Base-by-base conservation (phyloP, 208 protist genomes). In the Borovskyia barvae region DNA sequence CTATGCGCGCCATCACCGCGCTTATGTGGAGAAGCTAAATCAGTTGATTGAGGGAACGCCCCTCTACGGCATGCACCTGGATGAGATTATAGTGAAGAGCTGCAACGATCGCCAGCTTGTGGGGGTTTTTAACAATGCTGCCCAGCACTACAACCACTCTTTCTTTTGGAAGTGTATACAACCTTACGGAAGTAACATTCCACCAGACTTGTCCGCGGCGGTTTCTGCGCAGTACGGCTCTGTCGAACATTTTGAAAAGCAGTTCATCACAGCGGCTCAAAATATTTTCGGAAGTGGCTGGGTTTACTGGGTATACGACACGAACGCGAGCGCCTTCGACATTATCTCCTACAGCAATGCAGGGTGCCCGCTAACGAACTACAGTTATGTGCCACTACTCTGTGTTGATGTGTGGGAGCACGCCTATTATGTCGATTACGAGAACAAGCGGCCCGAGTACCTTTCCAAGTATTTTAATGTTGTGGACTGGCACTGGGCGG, bases 401-500 rank as follows among this genome's bases (percentile, higher is more conserved):
- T 92, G 82, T 53, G 81, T 91, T 8, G 91, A 97, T 81, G 91
- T 97, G 40, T 97, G 92, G 91, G 92, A 98, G 72, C 95, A 98
- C 66, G 82, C 93, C n/a, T 98, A 97, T 64, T 97, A 97, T 62
- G 77, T 97, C 33, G 95, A 97, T 77, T 97, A 97, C 57, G 86
- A 93, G 55, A 97, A 97, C 73, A 75, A 87, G 32, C 82, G 92
- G 15, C 82, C 87, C 5, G 51, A 84, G 63, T 97, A 95, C 63
- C 52, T 98, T 26, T 78, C 79, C 36, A 87, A 88, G 57, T 97
- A 77, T 57, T 97, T 95, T 76, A 81, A 93, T 56, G 84, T 97
- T 30, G 89, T 96, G n/a, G 94, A 97, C 79, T 98, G 95, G 95
- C 89, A 95, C 67, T 95, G 89, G 89, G 89, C 89, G 5, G 85